Base-by-base conservation (phyloP, 2,329 filamentous ascomycete species). In the Colletotrichum tofieldiae region DNA sequence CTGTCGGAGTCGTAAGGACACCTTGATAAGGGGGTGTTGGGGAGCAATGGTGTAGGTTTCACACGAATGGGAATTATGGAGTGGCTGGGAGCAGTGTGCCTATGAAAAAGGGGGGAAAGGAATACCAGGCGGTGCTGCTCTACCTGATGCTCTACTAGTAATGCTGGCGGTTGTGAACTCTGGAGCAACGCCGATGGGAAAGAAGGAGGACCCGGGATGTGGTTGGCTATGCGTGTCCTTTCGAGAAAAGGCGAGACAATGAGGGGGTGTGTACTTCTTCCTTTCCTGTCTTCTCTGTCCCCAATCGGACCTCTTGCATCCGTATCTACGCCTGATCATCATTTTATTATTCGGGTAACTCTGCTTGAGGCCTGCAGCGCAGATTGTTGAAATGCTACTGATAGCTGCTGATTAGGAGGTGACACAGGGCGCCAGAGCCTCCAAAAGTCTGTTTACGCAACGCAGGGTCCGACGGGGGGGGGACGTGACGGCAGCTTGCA, bases 401-500 rank as follows among this genome's bases (percentile, higher is more conserved):
- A n/a, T 26, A 26, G 23, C 23, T 26, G 23, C 23, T 26, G 23
- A 26, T 26, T 26, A 26, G 23, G 23, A 26, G 23, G 23, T 43
- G 14, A 43, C 16, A 43, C 41, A 18, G 16, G 41, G 41, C 16
- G 41, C 18, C 16, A 35, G 51, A 55, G 51, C 51, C 51, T 55
- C 51, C 29, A 35, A 55, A 55, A 35, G 6, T 35, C 29, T 32
- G 29, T n/a, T 32, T 20, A 32, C 7, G 23, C 18, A 16, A 41
- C 54, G 14, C 23, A 72, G 69, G 69, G 69, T 72, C 70, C 70
- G 54, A 71, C 52, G 23, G 23, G 67, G 29, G 23, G 23, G 67
- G 29, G 41, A 49, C 66, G 70, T 72, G 60, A 71, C 55, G 66
- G 60, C 49, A 60, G 54, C 67, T 70, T 71, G 67, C 70, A 72